Evolutionary conservation across 805 yeast genomes (phyloP), one percentile per base, ranked within the genome.

Genomic region (Cyberlindnera mississippiensis): DNA sequence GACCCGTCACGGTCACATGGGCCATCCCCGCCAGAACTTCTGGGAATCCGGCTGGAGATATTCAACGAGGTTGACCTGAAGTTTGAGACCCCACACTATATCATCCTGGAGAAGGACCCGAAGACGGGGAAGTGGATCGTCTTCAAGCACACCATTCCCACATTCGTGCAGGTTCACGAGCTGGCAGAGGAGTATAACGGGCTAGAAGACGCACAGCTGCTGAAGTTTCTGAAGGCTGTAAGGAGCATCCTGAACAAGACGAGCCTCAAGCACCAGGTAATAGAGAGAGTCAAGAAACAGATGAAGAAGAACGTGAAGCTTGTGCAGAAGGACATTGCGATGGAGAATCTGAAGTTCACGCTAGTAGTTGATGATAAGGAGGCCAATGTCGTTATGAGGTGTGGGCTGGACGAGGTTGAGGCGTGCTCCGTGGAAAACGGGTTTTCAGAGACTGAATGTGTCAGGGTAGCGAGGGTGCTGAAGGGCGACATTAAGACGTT

Each of bases 41-140:
- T 67, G 1, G 72, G 72, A 3, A 53, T 68, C n/a, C 49, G 73
- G 31, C 53, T 68, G n/a, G 73, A 68, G 42, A 48, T 65, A 1
- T 67, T 60, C 41, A 60, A 66, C 37, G 61, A 59, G 16, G 12
- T 39, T 1, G 39, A 37, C 6, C 22, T 52, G 4, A 44, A 35
- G 19, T 67, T 63, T 46, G 68, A 66, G 19, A 50, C 50, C 14
- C 71, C 71, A 4, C 59, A 59, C 39, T 68, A 67, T 39, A 42
- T 68, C 6, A 48, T 68, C 13, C 49, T 67, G 17, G 64, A 64
- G 38, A 57, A 50, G 32, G 47, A 51, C 14, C 10, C 22, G 2
- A 64, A 64, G 41, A 44, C 40, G 16, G 41, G 50, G 0, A 52
- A 54, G 14, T 66, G 71, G 71, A 41, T 24, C 1, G 36, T 67